Percentiles rank a stretch among this genome's conserved stretches.
Evolutionary conservation across 441 rosid species (phyloP).

Genomic region (Gossypium schwendimanii): DNA sequence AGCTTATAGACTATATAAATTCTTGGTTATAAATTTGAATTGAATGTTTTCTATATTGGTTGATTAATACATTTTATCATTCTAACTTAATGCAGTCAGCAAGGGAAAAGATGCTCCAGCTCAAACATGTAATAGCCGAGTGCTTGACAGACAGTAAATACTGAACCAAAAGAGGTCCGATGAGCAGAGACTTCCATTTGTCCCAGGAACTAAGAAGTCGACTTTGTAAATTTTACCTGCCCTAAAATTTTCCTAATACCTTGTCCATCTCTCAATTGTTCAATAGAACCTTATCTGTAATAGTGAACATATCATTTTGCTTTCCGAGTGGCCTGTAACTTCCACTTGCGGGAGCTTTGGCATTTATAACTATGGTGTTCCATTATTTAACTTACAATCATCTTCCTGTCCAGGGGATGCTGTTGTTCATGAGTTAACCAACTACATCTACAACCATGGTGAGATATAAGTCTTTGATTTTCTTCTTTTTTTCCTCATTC

Average conservation of each 20-base stretch:
- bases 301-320: not conserved
- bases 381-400: not conserved
- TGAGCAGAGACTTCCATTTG: not conserved
- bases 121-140: slow-evolving; percentile 36
- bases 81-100: slow-evolving; percentile 36
- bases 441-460: not conserved
- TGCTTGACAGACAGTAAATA: slow-evolving; percentile 33
- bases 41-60: not conserved
- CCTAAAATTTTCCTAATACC: not conserved
- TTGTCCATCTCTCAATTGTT: not conserved
- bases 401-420: not conserved
- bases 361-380: not conserved
- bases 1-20: not conserved
- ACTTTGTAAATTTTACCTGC: not conserved
- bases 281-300: not conserved
- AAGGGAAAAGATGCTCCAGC: slow-evolving; percentile 41
- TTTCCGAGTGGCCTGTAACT: not conserved
- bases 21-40: not conserved
- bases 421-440: not conserved
- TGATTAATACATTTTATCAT: slow-evolving; percentile 11
- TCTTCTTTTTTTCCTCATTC: not conserved
- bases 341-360: not conserved
- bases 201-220: not conserved
- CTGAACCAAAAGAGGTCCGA: slow-evolving; percentile 21
- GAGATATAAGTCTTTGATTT: not conserved